Evolutionary conservation across 768 basidiomycete genomes (phyloP), one percentile per base, ranked within the genome.

Genomic region (Botryobasidium botryosum): DNA sequence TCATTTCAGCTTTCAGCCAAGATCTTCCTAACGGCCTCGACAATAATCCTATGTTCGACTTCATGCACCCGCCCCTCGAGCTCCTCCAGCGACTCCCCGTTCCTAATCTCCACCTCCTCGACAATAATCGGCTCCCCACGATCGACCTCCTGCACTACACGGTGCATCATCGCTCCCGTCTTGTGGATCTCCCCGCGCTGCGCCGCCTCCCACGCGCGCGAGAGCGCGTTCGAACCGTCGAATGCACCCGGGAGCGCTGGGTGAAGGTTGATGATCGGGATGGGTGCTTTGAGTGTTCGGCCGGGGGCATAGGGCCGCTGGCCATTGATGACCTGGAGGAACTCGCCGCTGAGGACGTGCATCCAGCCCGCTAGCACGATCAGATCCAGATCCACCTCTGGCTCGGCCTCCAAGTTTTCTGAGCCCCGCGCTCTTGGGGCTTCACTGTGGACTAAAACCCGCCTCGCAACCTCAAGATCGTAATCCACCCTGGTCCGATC

Each of bases 311-410:
- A 32, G 18, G 5, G 15, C 8, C 27, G 17, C 6, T 23, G 3
- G 5, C 71, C 71, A 39, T 68, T 65, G 41, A 85, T 58, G 26
- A 75, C 66, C 17, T 84, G 72, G 48, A 97, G 61, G 60, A 96
- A 96, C 0, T 64, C 65, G 43, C 84, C 78, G 46, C 79, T 76
- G 47, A 96, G 69, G 54, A 97, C 85, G 56, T 97, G 91, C 92
- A 99, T 96, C 86, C 88, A 99, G 0, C 94, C 94, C 0, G 92
- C 94, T n/a, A 97, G 69, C 5, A 97, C 83, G 39, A 97, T 72
- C 21, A 92, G 59, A 20, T 50, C 50, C 10, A 48, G 15, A 21
- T 13, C 13, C 27, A 15, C 27, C 8, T 3, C 27, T 13, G 12
- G 13, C 32, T 40, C 23, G 10, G 46, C 46, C 4, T 64, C 61